Evolutionary conservation across 2,329 filamentous ascomycete species (phyloP).

Genomic region (Elsinoe fawcettii): DNA sequence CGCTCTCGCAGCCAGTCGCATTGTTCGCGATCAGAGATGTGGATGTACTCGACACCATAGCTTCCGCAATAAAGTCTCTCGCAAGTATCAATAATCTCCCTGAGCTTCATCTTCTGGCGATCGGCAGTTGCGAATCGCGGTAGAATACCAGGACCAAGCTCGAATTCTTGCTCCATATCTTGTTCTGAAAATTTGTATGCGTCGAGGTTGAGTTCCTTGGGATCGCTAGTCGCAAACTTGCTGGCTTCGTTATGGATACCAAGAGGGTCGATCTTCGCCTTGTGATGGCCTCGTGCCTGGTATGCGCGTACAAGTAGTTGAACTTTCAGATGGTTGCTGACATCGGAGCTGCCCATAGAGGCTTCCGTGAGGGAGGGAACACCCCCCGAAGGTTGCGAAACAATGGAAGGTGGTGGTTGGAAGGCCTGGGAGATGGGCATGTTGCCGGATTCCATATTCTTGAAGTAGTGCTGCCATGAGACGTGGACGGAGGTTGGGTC

Average conservation of each 20-base stretch:
- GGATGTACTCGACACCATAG: conserved; percentile 98
- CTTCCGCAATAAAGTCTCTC: conserved; percentile 95
- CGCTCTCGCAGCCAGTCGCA: conserved; percentile 98
- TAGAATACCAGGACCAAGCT: conserved; percentile 86
- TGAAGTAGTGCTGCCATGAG: conserved; percentile 99
- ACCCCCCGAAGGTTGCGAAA: conserved; percentile 72
- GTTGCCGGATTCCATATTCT: conserved; percentile 96
- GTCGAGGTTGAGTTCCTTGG: conserved; percentile 85
- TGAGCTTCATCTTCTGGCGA: conserved; percentile 90
- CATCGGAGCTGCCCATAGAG: conserved; percentile 64
- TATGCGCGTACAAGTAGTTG: conserved; percentile 95
- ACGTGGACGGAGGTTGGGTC: conserved; percentile 91
- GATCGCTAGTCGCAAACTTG: conserved; percentile 77
- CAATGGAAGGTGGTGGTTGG: conserved; percentile 85
- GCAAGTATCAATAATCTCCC: conserved; percentile 87
- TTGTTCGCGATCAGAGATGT: conserved; percentile 93
- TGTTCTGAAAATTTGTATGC: conserved; percentile 94
- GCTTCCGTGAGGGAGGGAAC: conserved; percentile 62
- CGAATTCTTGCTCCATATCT: conserved; percentile 87
- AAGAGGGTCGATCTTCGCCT: conserved; percentile 92
- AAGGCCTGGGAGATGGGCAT: conserved; percentile 98
- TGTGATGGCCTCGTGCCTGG: conserved; percentile 96
- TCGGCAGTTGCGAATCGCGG: conserved; percentile 84
- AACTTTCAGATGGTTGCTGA: conserved; percentile 95
- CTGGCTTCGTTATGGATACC: conserved; percentile 81